Conservation (phyloP, 805 yeast species). For the Ogataea trehaloabstinens region DNA sequence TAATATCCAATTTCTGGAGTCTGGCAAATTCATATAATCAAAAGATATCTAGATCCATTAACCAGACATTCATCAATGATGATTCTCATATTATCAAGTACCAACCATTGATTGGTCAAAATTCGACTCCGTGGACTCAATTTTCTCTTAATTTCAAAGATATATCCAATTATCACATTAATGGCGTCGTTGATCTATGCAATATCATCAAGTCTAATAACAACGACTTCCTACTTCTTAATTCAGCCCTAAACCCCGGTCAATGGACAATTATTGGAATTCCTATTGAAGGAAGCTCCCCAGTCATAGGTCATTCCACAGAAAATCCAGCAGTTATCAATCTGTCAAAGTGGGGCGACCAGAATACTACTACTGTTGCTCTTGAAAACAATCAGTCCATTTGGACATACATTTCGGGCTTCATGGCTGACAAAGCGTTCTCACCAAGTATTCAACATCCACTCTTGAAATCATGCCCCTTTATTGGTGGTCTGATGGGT, state of each 20-base stretch:
- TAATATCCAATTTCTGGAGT: constrained; percentile 63
- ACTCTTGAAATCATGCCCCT: constrained; percentile 53
- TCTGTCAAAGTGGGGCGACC: constrained; percentile 30
- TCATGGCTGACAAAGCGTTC: constrained; percentile 40
- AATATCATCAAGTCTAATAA: constrained; percentile 35
- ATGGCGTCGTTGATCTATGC: constrained; percentile 39
- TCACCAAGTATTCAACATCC: constrained; percentile 27
- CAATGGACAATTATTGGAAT: constrained; percentile 84
- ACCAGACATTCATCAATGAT: constrained; percentile 2
- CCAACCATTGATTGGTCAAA: constrained; percentile 21
- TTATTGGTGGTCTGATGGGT: constrained; percentile 91
- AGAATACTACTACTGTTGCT: constrained; percentile 1
- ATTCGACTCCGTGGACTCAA: constrained; percentile 6
- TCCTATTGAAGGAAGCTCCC: constrained; percentile 44
- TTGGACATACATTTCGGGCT: constrained; percentile 53
- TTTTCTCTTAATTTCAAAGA: constrained; percentile 18
- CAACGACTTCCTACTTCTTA: constrained; percentile 57
- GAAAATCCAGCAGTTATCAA: constrained; percentile 33
- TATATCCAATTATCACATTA: constrained; percentile 2
- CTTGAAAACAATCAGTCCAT: constrained; percentile 28
- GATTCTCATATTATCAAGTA: constrained; percentile 25
- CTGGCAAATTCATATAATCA: constrained; percentile 36
- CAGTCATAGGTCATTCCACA: constrained; percentile 61
- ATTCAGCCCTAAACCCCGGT: constrained; percentile 84
- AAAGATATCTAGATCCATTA: not conserved